Percentiles rank a stretch among this genome's conserved stretches.
Conservation (phyloP, 2,329 filamentous ascomycete species). For the Atkinsonella hypoxylon region DNA sequence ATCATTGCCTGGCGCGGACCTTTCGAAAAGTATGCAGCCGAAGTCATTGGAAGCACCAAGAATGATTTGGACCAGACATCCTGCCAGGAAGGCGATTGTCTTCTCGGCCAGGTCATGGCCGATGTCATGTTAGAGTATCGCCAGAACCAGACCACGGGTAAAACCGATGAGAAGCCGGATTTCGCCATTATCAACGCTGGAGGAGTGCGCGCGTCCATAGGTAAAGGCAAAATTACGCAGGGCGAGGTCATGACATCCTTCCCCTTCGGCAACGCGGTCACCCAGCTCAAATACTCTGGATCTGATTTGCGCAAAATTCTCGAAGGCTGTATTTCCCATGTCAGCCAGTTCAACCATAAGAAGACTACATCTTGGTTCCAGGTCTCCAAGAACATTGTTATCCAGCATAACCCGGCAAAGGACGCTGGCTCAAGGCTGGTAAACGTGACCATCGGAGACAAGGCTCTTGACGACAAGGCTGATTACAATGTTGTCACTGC, state of each 20-base stretch:
- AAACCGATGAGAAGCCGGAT: conserved; percentile 23
- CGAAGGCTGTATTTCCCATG: conserved; percentile 43
- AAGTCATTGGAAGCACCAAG: conserved; percentile 26
- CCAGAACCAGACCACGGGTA: conserved; percentile 30
- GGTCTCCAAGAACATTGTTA: conserved; percentile 41
- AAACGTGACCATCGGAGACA: conserved; percentile 35
- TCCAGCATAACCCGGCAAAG: conserved; percentile 44
- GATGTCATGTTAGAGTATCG: conserved; percentile 53
- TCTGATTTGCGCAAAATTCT: conserved; percentile 43
- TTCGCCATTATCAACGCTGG: conserved; percentile 54
- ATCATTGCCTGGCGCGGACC: conserved; percentile 46
- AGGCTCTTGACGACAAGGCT: conserved; percentile 30
- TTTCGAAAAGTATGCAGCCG: conserved; percentile 46
- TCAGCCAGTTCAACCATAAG: conserved; percentile 42
- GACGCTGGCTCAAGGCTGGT: conserved; percentile 38
- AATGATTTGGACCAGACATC: conserved; percentile 46
- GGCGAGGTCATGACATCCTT: conserved; percentile 53
- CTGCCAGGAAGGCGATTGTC: conserved; percentile 47
- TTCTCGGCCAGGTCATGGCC: conserved; percentile 41
- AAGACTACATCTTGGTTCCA: conserved; percentile 48
- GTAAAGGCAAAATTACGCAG: conserved; percentile 47
- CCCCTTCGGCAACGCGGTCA: conserved; percentile 53
- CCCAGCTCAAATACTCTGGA: conserved; percentile 42
- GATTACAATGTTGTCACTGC: conserved; percentile 49
- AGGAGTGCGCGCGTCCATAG: conserved; percentile 52